Evolutionary conservation across 2,329 filamentous ascomycete genomes (phyloP).

Genomic region (Pyricularia grisea): DNA sequence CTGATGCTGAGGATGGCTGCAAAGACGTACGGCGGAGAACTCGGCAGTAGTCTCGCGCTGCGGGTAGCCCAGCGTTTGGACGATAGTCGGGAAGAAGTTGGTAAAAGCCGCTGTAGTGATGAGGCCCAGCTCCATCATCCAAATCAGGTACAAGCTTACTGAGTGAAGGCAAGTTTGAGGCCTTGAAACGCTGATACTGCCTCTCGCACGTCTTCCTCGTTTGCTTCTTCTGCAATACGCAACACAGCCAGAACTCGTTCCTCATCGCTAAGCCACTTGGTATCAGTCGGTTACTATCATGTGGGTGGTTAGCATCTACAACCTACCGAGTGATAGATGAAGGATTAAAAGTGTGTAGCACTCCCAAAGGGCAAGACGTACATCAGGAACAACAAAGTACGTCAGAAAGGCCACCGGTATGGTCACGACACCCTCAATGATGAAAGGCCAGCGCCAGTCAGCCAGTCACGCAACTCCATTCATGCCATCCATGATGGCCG

Average conservation of each 20-base stretch:
- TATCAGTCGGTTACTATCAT: conserved; percentile 45
- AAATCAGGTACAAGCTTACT: conserved; percentile 18
- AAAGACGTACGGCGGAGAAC: conserved; percentile 19
- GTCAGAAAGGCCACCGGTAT: conserved; percentile 34
- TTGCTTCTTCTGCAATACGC: conserved; percentile 38
- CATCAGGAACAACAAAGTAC: not conserved
- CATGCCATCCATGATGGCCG: conserved; percentile 34
- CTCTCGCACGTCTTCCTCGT: conserved; percentile 41
- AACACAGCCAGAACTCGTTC: conserved; percentile 33
- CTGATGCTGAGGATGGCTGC: conserved; percentile 17
- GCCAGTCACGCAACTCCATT: conserved; percentile 37
- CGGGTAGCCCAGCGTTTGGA: conserved; percentile 17
- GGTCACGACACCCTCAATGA: conserved; percentile 45
- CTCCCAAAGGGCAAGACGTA: not conserved
- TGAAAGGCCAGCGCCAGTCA: conserved; percentile 47
- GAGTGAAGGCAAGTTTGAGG: conserved; percentile 18
- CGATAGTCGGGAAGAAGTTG: conserved; percentile 22
- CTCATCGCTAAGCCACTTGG: conserved; percentile 32
- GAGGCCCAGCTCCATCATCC: conserved; percentile 17
- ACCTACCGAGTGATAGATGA: not conserved
- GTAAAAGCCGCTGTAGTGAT: conserved; percentile 20
- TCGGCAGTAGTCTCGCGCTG: conserved; percentile 19
- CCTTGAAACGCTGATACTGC: conserved; percentile 13
- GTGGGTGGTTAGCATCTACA: not conserved
- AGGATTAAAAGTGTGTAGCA: not conserved